Base-by-base conservation (phyloP, 1,139 yeast genomes). In the Pichia sp. region DNA sequence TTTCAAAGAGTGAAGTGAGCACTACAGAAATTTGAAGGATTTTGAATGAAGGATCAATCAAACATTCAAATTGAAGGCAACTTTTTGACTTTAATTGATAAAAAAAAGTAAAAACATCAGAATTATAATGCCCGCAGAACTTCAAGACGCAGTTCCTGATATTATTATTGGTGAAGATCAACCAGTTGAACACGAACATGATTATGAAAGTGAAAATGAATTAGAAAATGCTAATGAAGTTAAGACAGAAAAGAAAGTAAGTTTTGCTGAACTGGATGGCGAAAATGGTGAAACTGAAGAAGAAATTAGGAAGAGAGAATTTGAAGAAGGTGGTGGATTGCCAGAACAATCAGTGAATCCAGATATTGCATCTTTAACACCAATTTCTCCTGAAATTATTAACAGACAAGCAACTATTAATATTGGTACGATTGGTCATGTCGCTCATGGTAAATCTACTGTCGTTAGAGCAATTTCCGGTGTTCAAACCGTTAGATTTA, bases 381-480 rank as follows among this genome's bases (percentile, higher is more conserved):
- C 97, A 39, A 73, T 87, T 54, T 83, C 95, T 12, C 94, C 96
- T 44, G 97, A 89, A 61, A 92, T 92, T 63, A 92, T 92, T 69
- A 89, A 87, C 67, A 86, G 98, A 75, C 99, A 94, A 72, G 99
- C 99, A 49, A 94, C 99, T 45, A 89, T 94, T 63, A 94, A 94
- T 69, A 94, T 94, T 61, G 99, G 99, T 68, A 94, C 98, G 50
- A 92, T 92, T 68, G 98, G 98, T 52, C 98, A 92, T 68, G 99
- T 94, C 60, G 98, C 97, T 48, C 99, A 94, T 73, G 99, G 99
- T 70, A 94, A 94, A 68, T 84, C 96, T 43, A 94, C 99, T 10
- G 98, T 94, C 45, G 98, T 94, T 43, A 86, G 95, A 70, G 99
- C 99, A 54, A 94, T 94, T 56, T 90, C 97, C 3, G 98, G 98